Evolutionary conservation across 768 basidiomycete species (phyloP).

Genomic region (Galerina sulciceps): DNA sequence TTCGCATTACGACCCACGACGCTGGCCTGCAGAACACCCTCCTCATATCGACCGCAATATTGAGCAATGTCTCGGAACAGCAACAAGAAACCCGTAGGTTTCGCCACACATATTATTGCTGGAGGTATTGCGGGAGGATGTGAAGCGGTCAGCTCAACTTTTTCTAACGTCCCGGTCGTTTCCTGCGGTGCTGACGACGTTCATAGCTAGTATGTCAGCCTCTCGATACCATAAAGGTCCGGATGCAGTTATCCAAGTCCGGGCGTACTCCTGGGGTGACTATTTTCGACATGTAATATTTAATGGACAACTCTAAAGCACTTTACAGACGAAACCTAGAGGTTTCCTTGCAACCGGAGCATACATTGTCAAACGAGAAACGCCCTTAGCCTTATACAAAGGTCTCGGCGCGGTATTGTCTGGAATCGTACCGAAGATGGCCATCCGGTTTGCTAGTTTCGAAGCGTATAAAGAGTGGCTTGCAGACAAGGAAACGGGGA

Average conservation of each 20-base stretch:
- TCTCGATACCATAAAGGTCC: slow-evolving; percentile 98
- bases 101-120: slow-evolving; percentile 90
- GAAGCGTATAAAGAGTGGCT: slow-evolving; percentile 91
- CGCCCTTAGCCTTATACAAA: slow-evolving; percentile 95
- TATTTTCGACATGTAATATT: slow-evolving; percentile 23
- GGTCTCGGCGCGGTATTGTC: slow-evolving; percentile 95
- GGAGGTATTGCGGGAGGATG: slow-evolving; percentile 94
- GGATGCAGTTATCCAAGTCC: slow-evolving; percentile 97
- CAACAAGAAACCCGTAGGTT: slow-evolving; percentile 79
- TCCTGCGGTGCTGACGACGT: background rate
- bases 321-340: slow-evolving; percentile 79
- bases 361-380: slow-evolving; percentile 88
- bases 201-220: slow-evolving; percentile 82
- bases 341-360: slow-evolving; percentile 92
- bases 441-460: slow-evolving; percentile 97
- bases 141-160: slow-evolving; percentile 70
- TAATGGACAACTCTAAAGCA: background rate
- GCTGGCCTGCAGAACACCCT: slow-evolving; percentile 4
- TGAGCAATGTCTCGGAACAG: slow-evolving; percentile 53
- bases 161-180: slow-evolving; percentile 6
- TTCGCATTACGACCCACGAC: slow-evolving; percentile 7
- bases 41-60: slow-evolving; percentile 7
- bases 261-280: slow-evolving; percentile 82
- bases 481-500: slow-evolving; percentile 75
- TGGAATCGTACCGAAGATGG: slow-evolving; percentile 99